Base-by-base conservation (phyloP, 176 grass and related monocot species). In the Pontederia crassipes region DNA sequence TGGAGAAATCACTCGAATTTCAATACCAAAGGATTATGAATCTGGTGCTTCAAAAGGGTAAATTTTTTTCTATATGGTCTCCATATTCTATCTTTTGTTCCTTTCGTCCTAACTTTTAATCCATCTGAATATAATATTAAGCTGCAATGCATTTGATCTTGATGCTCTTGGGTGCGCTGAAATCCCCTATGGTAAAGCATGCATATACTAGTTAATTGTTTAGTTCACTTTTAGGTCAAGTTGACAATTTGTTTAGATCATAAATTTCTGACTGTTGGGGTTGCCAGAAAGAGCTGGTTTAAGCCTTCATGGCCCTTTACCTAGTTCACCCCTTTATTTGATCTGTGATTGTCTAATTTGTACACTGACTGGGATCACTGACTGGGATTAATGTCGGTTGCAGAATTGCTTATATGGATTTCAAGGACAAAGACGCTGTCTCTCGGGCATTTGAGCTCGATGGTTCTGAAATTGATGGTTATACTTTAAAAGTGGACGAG, bases 331-430 rank as follows among this genome's bases (percentile, higher is more conserved):
- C 49, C 49, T 12, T 10, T 52, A 12, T 52, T 52, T 10, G 3
- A 12, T 2, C 14, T 52, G 4, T 5, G 14, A 12, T 12, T 12
- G 49, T 14, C 14, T 24, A 24, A 24, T 24, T 24, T 24, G 20
- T 24, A 24, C 20, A 24, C 20, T 24, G 20, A 24, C 20, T 24
- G 20, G 20, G 20, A 24, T 24, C 20, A 24, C 20, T 24, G 20
- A 24, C 20, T 24, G 20, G 20, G 20, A 24, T 24, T 24, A 24
- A 4, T 68, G 40, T 8, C 45, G 13, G 49, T 14, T 83, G 47
- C 80, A 95, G 90, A 32, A 84, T 95, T 11, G 90, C 90, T 47
- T 95, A 86, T 68, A 62, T 95, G 10, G 90, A 95, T 75, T 86
- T 95, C 10, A 48, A 55, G 0, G 86, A 79, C 5, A 71, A 80